Base-by-base conservation (phyloP, 805 yeast species). In the Yueomyces sinensis region DNA sequence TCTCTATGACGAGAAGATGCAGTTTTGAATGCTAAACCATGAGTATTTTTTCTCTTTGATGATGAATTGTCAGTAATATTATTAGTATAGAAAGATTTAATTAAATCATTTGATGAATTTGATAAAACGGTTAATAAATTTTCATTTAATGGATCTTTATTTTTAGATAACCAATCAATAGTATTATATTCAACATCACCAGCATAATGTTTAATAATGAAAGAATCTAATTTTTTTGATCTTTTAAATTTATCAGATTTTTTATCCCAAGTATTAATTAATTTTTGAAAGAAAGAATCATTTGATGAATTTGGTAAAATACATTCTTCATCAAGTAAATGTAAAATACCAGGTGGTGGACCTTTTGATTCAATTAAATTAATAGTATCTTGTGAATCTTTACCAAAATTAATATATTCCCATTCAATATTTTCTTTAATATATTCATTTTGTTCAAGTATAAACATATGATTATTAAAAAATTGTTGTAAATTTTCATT, bases 401-500 rank as follows among this genome's bases (percentile, higher is more conserved):
- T 81, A 13, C 98, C 98, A 59, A 86, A 91, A 53, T 91, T 98
- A 33, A 89, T 79, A 50, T 87, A 91, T 29, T 87, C 76, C 97
- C 98, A 91, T 47, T 86, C 89, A 41, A 91, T 89, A 48, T 86
- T 86, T 61, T 91, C 98, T 39, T 75, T 75, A 38, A 86, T 68
- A 51, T 91, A 91, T 56, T 91, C 97, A 53, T 84, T 94, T 63
- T 91, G 97, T 54, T 91, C 99, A 40, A 91, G 71, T 49, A 91
- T 87, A 71, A 91, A 91, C 59, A 91, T 95, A 54, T 91, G 96
- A 61, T 87, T 96, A 51, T 89, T 91, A 63, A 91, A 91, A 56
- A 91, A 95, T 57, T 91, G 98, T 56, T 91, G 98, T 42, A 91
- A 68, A 58, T 89, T 91, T 61, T 91, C 98, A 59, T 89, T 89